A percentile compares a stretch with the other conserved stretches of the same genome.
These are phyloP conservation scores for Tricholoma matsutake DNA, from an alignment of 768 basidiomycete species.

Conservation along the genomic window DNA sequence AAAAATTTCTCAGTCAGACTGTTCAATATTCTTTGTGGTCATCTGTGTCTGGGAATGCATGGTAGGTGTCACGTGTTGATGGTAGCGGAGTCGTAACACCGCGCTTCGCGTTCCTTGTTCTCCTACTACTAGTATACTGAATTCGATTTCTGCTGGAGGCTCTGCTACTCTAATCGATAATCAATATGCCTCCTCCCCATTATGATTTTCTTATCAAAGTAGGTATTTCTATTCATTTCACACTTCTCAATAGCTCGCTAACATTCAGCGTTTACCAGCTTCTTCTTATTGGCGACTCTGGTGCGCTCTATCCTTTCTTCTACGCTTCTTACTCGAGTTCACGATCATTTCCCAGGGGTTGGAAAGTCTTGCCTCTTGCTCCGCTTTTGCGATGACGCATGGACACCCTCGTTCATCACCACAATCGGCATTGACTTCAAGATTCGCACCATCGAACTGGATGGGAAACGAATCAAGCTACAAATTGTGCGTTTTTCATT, in stretches of 20 bases:
- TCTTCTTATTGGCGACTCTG: conserved; percentile 94
- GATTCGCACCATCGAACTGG: conserved; percentile 97
- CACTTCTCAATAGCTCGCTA: neutral
- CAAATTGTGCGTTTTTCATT: conserved; percentile 73
- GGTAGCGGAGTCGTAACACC: neutral
- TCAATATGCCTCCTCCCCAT: conserved; percentile 4
- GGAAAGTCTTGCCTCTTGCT: conserved; percentile 95
- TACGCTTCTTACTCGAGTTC: conserved; percentile 5
- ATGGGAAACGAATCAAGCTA: conserved; percentile 97
- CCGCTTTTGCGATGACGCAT: conserved; percentile 98
- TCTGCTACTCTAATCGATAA: neutral
- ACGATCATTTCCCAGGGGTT: conserved; percentile 56
- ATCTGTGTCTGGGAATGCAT: too few relatives aligned
- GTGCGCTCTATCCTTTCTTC: conserved; percentile 36
- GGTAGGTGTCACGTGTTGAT: neutral
- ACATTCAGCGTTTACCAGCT: conserved; percentile 45
- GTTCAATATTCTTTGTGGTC: too few relatives aligned
- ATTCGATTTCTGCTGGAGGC: neutral
- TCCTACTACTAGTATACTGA: too few relatives aligned
- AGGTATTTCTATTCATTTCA: conserved; percentile 11
- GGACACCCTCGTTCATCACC: conserved; percentile 99
- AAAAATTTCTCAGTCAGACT: too few relatives aligned
- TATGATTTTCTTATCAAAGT: conserved; percentile 56
- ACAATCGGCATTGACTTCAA: conserved; percentile 99
- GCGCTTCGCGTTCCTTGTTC: neutral